Conservation (phyloP, 805 yeast species). For the Candida vaughaniae region DNA sequence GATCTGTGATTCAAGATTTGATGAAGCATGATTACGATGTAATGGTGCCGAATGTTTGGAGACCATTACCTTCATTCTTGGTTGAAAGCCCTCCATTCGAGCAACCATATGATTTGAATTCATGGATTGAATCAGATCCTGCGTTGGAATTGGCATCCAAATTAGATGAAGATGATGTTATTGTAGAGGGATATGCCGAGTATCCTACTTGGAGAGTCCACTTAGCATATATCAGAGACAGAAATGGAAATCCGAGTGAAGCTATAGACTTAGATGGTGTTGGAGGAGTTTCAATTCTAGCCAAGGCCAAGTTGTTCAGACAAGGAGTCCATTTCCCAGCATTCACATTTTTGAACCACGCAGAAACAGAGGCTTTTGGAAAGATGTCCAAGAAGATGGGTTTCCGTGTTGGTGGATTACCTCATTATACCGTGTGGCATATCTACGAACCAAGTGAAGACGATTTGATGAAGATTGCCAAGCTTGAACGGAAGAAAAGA, state of each 20-base stretch:
- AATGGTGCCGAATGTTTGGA: constrained; percentile 89
- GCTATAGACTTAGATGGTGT: constrained; percentile 78
- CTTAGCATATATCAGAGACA: constrained; percentile 67
- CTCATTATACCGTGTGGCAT: constrained; percentile 90
- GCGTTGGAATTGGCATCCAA: constrained; percentile 66
- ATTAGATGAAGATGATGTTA: constrained; percentile 77
- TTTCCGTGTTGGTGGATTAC: constrained; percentile 79
- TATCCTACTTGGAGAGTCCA: constrained; percentile 86
- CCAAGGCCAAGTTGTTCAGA: constrained; percentile 71
- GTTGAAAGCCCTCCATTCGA: constrained; percentile 52
- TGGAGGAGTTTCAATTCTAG: constrained; percentile 82
- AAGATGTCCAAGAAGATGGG: constrained; percentile 80
- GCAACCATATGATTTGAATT: constrained; percentile 94
- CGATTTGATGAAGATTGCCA: constrained; percentile 68
- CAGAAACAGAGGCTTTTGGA: constrained; percentile 87
- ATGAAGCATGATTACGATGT: constrained; percentile 72
- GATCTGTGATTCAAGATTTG: constrained; percentile 68
- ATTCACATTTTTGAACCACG: constrained; percentile 78
- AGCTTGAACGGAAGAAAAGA: constrained; percentile 65
- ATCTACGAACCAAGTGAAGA: constrained; percentile 88
- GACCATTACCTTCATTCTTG: constrained; percentile 90
- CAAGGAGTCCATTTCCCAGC: constrained; percentile 85
- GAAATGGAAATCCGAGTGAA: constrained; percentile 59
- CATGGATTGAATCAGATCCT: constrained; percentile 89
- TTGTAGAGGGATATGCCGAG: constrained; percentile 86